A percentile compares a stretch with the other conserved stretches of the same genome.
These are phyloP conservation scores for Fagopyrum tataricum DNA, from an alignment of 148 eudicot genomes.

Conservation along the genomic window DNA sequence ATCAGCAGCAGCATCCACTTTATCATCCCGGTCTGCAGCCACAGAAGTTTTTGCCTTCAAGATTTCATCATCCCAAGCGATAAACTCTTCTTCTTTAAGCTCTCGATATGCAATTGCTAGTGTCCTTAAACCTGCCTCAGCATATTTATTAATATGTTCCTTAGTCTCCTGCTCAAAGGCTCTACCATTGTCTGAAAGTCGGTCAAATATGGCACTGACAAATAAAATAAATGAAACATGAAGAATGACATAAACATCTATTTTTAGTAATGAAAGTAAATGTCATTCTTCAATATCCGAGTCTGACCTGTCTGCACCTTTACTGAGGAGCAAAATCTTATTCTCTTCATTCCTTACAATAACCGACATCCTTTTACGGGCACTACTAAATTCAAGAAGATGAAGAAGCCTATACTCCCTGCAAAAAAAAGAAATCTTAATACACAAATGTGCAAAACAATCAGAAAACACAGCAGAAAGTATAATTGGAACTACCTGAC, in stretches of 20 bases:
- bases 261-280: neutral
- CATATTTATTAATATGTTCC: constrained; percentile 61
- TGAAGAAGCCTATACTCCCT: constrained; percentile 69
- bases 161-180: constrained; percentile 50
- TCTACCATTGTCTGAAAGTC: constrained; percentile 58
- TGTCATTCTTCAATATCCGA: constrained; percentile 10
- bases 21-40: constrained; percentile 60
- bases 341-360: constrained; percentile 62
- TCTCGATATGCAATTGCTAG: constrained; percentile 74
- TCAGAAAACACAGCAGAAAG: neutral
- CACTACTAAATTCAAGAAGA: constrained; percentile 84
- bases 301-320: constrained; percentile 88
- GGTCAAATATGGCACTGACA: constrained; percentile 75
- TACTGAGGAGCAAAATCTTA: constrained; percentile 62
- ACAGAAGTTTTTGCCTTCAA: constrained; percentile 55
- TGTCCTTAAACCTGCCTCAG: constrained; percentile 93
- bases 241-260: neutral
- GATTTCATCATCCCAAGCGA: constrained; percentile 68
- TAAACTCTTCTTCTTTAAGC: constrained; percentile 55
- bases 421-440: constrained; percentile 8
- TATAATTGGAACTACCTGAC: constrained; percentile 25
- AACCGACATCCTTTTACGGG: constrained; percentile 95
- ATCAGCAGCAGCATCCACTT: constrained; percentile 74
- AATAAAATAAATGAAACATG: constrained; percentile 14
- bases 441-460: neutral